Base-by-base conservation (phyloP, 2,329 filamentous ascomycete species). In the Colletotrichum euphorbiae region DNA sequence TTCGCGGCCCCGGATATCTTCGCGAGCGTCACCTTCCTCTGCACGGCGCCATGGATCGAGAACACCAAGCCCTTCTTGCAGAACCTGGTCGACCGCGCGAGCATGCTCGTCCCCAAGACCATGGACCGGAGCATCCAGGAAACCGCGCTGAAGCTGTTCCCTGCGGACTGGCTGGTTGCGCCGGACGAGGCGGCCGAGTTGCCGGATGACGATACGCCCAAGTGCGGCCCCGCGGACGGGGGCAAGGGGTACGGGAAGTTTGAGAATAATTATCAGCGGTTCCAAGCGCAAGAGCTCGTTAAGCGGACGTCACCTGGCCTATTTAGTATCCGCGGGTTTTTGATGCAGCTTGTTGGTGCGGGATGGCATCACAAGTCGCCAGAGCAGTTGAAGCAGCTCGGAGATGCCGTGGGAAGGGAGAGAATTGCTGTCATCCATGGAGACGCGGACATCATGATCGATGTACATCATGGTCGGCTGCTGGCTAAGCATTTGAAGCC, bases 401-500 rank as follows among this genome's bases (percentile, higher is more conserved):
- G 85, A 0, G 89, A 93, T 72, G 80, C 77, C 31, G 85, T 97
- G 1, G 93, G 93, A 0, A 84, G 92, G 60, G 87, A 91, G 71
- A 82, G 93, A 36, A 94, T 97, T 71, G 78, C 93, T 73, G 87
- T 97, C 5, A 78, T 95, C 72, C 93, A 97, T 78, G 94, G 94
- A 7, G 90, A 86, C 0, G 79, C 79, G 9, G 94, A 97, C 78
- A 82, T 83, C n/a, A 94, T 97, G 91, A 91, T 97, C 72, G 88
- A 86, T 4, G 83, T 90, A 54, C 85, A 85, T 6, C 92, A 96
- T 75, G 93, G 88, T 0, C 80, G 88, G 74, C 87, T 90, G 77
- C 78, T 97, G 71, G 87, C 91, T 65, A 83, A 88, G 57, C 85
- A 87, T 50, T 74, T 97, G 28, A 69, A 83, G 71, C 92, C 93